phyloP scores from a whole-genome alignment of 225 moss, liverwort and hornwort genomes.

The Thuidium tamariscinum region DNA sequence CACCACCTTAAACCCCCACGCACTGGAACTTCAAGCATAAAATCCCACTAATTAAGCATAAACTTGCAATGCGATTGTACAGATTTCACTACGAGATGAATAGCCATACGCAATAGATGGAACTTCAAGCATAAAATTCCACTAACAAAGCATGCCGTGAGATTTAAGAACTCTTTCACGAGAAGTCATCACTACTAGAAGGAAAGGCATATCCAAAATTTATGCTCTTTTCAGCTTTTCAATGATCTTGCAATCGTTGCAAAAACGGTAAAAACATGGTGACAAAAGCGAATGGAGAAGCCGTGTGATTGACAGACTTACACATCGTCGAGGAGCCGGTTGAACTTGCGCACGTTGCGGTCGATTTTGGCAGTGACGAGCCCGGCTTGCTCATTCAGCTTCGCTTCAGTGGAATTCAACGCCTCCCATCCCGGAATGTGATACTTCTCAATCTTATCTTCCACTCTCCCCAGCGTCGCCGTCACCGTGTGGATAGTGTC shows the following conservation, averaged over 20 bases:
- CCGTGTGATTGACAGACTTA: constrained; percentile 1
- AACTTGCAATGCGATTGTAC: not conserved
- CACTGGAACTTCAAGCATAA: not conserved
- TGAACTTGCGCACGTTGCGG: constrained; percentile 29
- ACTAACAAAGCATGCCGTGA: no score
- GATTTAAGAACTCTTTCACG: no score
- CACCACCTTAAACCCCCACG: not conserved
- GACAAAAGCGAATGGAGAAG: not conserved
- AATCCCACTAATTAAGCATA: no score
- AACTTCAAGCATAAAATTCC: not conserved
- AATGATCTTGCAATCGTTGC: not conserved
- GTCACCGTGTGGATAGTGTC: constrained; percentile 37
- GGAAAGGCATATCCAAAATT: no score
- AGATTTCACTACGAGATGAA: not conserved
- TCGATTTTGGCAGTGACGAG: constrained; percentile 34
- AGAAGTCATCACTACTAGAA: not conserved
- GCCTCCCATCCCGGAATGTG: constrained; percentile 19
- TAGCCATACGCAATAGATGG: not conserved
- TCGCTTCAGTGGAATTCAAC: constrained; percentile 29
- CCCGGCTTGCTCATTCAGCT: constrained; percentile 26
- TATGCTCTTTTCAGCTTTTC: not conserved
- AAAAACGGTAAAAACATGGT: not conserved
- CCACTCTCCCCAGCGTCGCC: constrained; percentile 27
- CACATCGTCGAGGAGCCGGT: constrained; percentile 25
- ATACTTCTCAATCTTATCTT: constrained; percentile 28